Evolutionary conservation across 83 land plant genomes (phyloP).

Genomic region (Diphasiastrum complanatum): DNA sequence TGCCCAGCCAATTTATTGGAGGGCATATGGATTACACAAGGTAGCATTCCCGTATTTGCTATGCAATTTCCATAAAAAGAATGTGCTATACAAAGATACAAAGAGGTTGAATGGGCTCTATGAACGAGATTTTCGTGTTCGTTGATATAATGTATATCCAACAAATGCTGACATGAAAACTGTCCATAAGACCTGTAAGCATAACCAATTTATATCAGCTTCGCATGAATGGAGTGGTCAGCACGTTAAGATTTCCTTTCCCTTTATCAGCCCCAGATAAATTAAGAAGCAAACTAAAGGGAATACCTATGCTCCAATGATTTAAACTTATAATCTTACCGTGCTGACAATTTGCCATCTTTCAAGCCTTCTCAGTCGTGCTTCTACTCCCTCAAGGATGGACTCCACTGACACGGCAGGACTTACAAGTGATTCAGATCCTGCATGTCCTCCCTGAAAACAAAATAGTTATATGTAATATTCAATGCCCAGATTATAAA

Average conservation of each 20-base stretch:
- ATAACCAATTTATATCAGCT: neutral
- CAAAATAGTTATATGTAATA: neutral
- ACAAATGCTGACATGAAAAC: slow-evolving; percentile 42
- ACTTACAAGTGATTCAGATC: slow-evolving; percentile 22
- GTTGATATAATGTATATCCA: slow-evolving; percentile 34
- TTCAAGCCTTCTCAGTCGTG: slow-evolving; percentile 32
- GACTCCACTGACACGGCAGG: slow-evolving; percentile 35
- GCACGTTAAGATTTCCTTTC: neutral
- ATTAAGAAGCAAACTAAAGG: neutral
- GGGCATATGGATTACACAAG: too few species aligned
- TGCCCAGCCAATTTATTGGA: too few species aligned
- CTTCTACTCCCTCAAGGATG: slow-evolving; percentile 26
- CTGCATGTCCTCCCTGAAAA: slow-evolving; percentile 30
- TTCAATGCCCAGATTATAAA: slow-evolving; percentile 24
- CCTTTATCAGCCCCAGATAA: neutral
- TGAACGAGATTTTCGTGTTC: slow-evolving; percentile 26
- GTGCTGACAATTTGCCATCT: slow-evolving; percentile 34
- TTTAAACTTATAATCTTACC: slow-evolving; percentile 14
- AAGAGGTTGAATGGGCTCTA: too few species aligned
- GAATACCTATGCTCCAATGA: neutral
- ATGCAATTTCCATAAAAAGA: too few species aligned
- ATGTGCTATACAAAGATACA: too few species aligned
- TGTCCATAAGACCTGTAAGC: slow-evolving; percentile 39
- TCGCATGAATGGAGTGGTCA: neutral
- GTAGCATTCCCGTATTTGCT: too few species aligned